Conservation (phyloP, 192 early-diverging fungal species). For the Entrophospora sp. region DNA sequence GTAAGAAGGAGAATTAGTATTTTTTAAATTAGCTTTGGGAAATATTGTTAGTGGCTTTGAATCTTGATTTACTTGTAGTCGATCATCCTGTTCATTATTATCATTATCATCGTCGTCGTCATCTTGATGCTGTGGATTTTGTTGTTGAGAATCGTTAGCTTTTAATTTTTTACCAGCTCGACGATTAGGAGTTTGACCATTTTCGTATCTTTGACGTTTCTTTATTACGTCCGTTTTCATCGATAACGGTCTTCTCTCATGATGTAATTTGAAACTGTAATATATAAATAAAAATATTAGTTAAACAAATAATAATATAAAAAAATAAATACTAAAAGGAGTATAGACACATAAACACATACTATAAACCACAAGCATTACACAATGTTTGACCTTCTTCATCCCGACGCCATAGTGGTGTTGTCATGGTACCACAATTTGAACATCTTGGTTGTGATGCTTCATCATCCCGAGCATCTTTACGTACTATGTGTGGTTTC, state of each 20-base stretch:
- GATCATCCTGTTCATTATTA: no score
- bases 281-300: background rate
- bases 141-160: no score
- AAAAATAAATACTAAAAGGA: background rate
- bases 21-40: no score
- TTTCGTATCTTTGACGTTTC: slow-evolving; percentile 42
- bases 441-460: slow-evolving; percentile 46
- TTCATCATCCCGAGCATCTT: slow-evolving; percentile 35
- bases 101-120: no score
- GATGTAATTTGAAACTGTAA: slow-evolving; percentile 38
- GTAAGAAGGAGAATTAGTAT: no score
- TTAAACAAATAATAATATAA: background rate
- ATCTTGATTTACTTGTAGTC: no score
- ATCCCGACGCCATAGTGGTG: slow-evolving; percentile 89
- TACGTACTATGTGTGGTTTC: slow-evolving; percentile 62
- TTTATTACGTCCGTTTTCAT: slow-evolving; percentile 46
- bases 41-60: no score
- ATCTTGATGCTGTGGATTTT: no score
- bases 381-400: slow-evolving; percentile 32
- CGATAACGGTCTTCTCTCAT: slow-evolving; percentile 41
- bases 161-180: slow-evolving; percentile 14
- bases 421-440: slow-evolving; percentile 75
- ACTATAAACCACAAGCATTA: slow-evolving; percentile 52
- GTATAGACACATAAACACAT: slow-evolving; percentile 16
- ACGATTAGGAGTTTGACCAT: slow-evolving; percentile 20